A percentile compares a stretch with the other conserved stretches of the same genome.
Conservation (phyloP, 2,329 filamentous ascomycete species). For the Teratosphaeria gauchensis region DNA sequence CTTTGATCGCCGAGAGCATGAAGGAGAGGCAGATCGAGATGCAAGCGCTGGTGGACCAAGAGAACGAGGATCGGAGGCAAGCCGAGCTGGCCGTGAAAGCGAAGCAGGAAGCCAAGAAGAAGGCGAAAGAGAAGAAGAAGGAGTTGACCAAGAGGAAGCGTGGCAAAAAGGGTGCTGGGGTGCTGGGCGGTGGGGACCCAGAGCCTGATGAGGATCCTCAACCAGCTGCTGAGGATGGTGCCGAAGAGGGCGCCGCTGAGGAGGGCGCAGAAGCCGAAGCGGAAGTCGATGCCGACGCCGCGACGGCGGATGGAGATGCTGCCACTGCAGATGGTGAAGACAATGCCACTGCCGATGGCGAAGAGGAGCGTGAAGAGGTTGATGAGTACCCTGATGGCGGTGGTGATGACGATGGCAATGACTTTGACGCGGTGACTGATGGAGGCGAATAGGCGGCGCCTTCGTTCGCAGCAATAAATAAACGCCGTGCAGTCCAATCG, state of each 20-base stretch:
- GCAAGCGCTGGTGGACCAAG: background rate
- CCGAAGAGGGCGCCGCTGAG: background rate
- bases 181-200: conserved; percentile 3
- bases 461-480: background rate
- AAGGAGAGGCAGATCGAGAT: conserved; percentile 6
- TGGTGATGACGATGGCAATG: background rate
- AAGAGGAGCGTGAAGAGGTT: background rate
- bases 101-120: conserved; percentile 22
- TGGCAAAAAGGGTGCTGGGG: conserved; percentile 1
- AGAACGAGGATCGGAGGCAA: conserved; percentile 25
- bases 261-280: background rate
- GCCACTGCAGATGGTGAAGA: background rate
- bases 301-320: background rate
- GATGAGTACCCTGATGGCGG: background rate
- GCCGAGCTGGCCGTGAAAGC: conserved; percentile 25
- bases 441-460: background rate
- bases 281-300: background rate
- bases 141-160: background rate
- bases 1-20: conserved; percentile 22
- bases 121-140: conserved; percentile 20
- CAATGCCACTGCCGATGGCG: background rate
- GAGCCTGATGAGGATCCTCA: background rate
- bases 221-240: background rate
- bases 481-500: background rate
- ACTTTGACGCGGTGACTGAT: background rate